Conservation (phyloP, 2,329 filamentous ascomycete species). For the Xylariaceae sp. region DNA sequence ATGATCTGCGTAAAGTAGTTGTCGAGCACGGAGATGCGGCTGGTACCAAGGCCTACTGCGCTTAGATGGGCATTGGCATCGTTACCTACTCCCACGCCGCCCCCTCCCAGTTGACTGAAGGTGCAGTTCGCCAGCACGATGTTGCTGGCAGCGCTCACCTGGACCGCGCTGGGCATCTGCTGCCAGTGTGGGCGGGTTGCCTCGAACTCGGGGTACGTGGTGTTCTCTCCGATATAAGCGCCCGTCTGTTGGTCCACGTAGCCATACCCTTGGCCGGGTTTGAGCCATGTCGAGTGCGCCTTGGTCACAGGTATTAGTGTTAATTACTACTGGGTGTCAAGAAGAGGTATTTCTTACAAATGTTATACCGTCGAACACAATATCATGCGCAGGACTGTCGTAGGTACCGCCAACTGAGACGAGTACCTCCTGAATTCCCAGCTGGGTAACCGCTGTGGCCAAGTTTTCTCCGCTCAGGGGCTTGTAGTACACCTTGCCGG, state of each 20-base stretch:
- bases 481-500: constrained; percentile 1
- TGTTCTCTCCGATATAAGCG: constrained; percentile 1
- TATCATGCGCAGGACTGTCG: neutral
- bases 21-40: neutral
- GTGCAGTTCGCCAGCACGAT: constrained; percentile 1
- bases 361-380: neutral
- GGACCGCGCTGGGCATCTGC: neutral
- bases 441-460: neutral
- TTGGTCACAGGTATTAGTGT: neutral
- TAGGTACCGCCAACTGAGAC: constrained; percentile 1
- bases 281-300: constrained; percentile 1
- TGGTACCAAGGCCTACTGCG: neutral
- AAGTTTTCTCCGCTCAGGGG: neutral
- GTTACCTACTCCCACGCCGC: constrained; percentile 1
- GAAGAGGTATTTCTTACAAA: neutral
- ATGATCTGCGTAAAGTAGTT: constrained; percentile 2
- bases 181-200: neutral
- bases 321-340: neutral
- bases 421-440: neutral
- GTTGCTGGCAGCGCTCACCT: neutral
- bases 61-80: neutral
- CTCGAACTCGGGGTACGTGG: neutral
- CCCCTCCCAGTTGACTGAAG: constrained; percentile 1
- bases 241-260: constrained; percentile 1
- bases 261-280: constrained; percentile 1